Evolutionary conservation across 164 flowering plant species (phyloP).

Genomic region (Berberis vulgaris): DNA sequence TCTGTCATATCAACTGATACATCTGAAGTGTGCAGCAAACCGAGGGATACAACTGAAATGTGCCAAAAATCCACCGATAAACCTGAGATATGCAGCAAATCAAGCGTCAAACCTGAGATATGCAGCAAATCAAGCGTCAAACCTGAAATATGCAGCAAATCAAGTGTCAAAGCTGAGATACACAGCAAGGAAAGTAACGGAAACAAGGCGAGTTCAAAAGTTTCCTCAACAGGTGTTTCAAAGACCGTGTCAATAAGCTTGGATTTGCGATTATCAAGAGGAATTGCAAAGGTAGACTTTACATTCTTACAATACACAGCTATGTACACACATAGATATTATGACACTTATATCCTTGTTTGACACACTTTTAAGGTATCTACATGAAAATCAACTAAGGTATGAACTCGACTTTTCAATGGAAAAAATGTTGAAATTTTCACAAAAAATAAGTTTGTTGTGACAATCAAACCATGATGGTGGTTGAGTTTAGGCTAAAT

Average conservation of each 20-base stretch:
- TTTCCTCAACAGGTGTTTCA: constrained; percentile 42
- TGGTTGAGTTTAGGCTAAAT: too few species aligned
- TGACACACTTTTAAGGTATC: too few species aligned
- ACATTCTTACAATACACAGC: not conserved
- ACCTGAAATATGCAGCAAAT: constrained; percentile 5
- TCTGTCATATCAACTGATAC: constrained; percentile 12
- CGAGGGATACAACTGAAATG: constrained; percentile 14
- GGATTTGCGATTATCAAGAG: constrained; percentile 88
- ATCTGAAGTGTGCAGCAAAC: constrained; percentile 16
- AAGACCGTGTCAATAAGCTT: constrained; percentile 69
- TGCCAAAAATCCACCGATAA: constrained; percentile 13
- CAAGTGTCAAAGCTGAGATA: constrained; percentile 18
- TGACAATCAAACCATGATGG: too few species aligned
- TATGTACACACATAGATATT: not conserved
- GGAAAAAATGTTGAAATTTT: too few species aligned
- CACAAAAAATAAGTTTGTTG: too few species aligned
- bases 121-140: constrained; percentile 16
- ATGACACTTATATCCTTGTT: not conserved
- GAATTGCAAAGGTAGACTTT: constrained; percentile 67
- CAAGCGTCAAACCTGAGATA: constrained; percentile 14
- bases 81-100: constrained; percentile 14
- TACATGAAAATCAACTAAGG: too few species aligned
- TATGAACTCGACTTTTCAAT: too few species aligned
- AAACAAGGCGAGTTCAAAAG: constrained; percentile 36
- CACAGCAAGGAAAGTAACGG: constrained; percentile 25